Base-by-base conservation (phyloP, 208 protist genomes). In the Hexamita inflata region DNA sequence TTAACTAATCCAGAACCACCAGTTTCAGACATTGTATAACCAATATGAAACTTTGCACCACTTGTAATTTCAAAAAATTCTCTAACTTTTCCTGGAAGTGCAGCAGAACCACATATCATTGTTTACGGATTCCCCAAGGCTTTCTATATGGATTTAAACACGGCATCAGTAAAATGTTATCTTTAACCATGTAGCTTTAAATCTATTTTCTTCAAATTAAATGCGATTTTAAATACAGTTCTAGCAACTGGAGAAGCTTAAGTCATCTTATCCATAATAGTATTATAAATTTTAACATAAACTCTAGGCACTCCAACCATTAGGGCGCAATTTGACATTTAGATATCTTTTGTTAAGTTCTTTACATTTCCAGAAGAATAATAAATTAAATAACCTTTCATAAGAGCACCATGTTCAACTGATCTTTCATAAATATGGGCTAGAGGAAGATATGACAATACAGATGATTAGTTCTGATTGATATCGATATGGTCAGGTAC, bases 371-470 rank as follows among this genome's bases (percentile, higher is more conserved):
- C 64, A 70, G 11, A 19, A 13, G 26, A 70, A 34, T 70, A 70
- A 42, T n/a, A n/a, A 24, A 70, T 70, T 19, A 28, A 24, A 38
- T 32, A 49, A 38, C 64, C 64, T 45, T 34, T 40, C 4, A 70
- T 45, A 11, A 11, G 9, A 15, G 11, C 2, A 4, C 9, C 11
- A 70, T 70, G 40, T 34, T 70, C 64, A 2, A 49, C 42, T 2
- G 4, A n/a, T 7, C 64, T 2, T 38, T 70, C 64, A 70, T 32
- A 70, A 34, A 70, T 45, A 70, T 70, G 64, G 2, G 30, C 64
- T 15, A 70, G 64, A 15, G 64, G 64, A n/a, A 70, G 35, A 70
- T 70, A 70, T n/a, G 64, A 70, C 30, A 70, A n/a, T n/a, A n/a
- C 4, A 7, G 35, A 45, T 15, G 64, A 32, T 15, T 11, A 24